Percentiles rank a stretch among this genome's conserved stretches.
These are phyloP conservation scores for Backusella luteola DNA, from an alignment of 192 early-diverging fungal genomes.

Conservation along the genomic window DNA sequence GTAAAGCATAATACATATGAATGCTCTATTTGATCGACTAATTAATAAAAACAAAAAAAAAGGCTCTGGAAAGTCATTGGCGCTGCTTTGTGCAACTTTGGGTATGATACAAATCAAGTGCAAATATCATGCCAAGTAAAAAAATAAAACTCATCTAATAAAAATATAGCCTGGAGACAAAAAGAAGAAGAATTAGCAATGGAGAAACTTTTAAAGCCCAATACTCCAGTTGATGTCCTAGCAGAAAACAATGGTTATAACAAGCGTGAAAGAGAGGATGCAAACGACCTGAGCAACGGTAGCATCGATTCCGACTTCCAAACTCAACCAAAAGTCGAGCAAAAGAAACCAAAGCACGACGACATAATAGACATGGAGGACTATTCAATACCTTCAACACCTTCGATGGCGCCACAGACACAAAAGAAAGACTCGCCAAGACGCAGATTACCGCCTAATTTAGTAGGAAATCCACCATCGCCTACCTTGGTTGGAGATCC, in stretches of 20 bases:
- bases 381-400: neutral
- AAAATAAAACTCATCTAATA: neutral
- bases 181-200: neutral
- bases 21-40: neutral
- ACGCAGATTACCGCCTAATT: neutral
- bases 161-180: constrained; percentile 18
- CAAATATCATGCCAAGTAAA: neutral
- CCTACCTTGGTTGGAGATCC: neutral
- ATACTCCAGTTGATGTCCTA: neutral
- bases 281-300: neutral
- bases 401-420: neutral
- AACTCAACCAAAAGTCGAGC: neutral
- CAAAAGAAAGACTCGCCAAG: neutral
- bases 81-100: constrained; percentile 65
- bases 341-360: neutral
- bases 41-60: neutral
- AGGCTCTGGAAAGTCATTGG: constrained; percentile 81
- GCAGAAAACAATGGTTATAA: neutral
- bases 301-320: neutral
- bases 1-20: constrained; percentile 11
- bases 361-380: neutral
- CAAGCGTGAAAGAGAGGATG: neutral
- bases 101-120: constrained; percentile 40
- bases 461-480: too few species aligned
- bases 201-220: neutral